Evolutionary conservation across 805 yeast species (phyloP), one percentile per base, ranked within the genome.

Genomic region (Wickerhamiella brachini): DNA sequence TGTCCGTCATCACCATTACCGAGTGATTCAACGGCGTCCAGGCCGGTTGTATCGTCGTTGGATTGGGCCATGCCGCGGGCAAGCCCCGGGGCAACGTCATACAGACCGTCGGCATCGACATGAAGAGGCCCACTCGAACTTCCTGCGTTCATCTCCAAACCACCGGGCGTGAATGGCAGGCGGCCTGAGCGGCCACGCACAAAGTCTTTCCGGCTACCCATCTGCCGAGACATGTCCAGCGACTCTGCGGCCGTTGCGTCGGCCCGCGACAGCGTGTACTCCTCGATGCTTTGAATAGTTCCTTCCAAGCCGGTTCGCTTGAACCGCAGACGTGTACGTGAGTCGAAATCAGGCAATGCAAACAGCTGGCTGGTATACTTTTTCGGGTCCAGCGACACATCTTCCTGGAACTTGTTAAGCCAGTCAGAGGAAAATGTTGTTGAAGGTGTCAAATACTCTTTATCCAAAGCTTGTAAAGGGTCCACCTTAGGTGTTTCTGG

Each of bases 91-190:
- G 97, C 93, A 1, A 78, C 66, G 63, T 86, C 94, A 60, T 82
- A 85, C 38, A 93, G 66, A 0, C 97, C 98, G 31, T 77, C 72
- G 2, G 67, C 68, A 60, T 85, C 90, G 60, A 81, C 75, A 59
- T 83, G 93, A 46, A 84, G 42, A 17, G 60, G 59, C 10, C 56
- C 62, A 15, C n/a, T 46, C 15, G 22, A 12, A 15, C n/a, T 20
- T 4, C 57, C 43, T 12, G 61, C 49, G 39, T 53, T 59, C 57
- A 67, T 59, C 2, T 68, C 68, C n/a, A 77, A 57, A 2, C 97
- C 97, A 57, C 98, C 97, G 0, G 98, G 98, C 52, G 83, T 81
- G 62, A 93, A 93, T 0, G 98, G 98, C 60, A 90, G 67, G 59
- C 76, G 84, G 18, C 79, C 75, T 0, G 94, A 73, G 3, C 79